These are phyloP conservation scores for Xerocomus amazonicus DNA, from an alignment of 1,284 basidiomycete species.

Conservation along the genomic window DNA sequence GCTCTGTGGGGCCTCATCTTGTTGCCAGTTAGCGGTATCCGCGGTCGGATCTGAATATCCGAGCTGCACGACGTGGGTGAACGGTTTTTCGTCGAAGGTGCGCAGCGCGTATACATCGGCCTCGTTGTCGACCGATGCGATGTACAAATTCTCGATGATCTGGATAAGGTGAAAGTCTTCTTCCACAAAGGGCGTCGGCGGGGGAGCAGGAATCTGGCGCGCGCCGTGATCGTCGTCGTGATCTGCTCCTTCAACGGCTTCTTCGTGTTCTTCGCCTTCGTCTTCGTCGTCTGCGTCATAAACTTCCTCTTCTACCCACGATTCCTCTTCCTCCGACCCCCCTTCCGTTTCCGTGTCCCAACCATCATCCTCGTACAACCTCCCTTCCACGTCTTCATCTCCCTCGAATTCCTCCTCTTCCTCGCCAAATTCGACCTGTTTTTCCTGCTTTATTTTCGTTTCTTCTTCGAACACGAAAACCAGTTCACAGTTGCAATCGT, in stretches of 20 bases:
- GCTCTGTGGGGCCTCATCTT: constrained; percentile 5
- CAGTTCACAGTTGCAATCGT: not conserved
- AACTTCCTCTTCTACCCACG: not conserved
- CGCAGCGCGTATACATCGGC: constrained; percentile 4
- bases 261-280: not conserved
- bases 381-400: not conserved
- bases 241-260: not conserved
- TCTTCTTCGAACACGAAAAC: constrained; percentile 3
- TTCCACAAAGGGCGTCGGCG: not conserved
- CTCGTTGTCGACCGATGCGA: constrained; percentile 17
- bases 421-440: not conserved
- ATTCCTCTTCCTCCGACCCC: not conserved
- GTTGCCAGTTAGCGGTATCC: not conserved
- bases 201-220: not conserved
- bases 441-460: not conserved
- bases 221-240: not conserved
- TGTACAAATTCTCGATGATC: constrained; percentile 13
- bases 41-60: not conserved
- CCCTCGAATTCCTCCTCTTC: too few species aligned
- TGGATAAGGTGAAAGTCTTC: constrained; percentile 8
- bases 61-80: constrained; percentile 24
- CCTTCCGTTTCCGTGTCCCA: not conserved
- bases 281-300: not conserved
- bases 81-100: constrained; percentile 8
- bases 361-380: not conserved